phyloP scores from a whole-genome alignment of 768 basidiomycete species.

The Rhodotorula kratochvilovae region DNA sequence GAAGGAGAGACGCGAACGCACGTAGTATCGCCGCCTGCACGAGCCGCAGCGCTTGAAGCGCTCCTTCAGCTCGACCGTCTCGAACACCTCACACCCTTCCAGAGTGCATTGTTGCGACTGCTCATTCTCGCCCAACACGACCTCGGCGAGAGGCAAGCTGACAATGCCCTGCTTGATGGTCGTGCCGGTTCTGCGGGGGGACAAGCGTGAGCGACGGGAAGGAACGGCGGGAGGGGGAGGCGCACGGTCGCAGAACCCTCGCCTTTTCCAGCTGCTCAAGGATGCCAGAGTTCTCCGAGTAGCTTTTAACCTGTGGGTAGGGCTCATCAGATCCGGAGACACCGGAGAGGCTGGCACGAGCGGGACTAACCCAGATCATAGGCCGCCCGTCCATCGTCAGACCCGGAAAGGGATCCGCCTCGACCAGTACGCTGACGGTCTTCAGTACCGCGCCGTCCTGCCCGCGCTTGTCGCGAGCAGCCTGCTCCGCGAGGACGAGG shows the following conservation, averaged over 20 bases:
- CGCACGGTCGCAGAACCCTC: slow-evolving; percentile 24
- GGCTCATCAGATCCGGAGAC: not conserved
- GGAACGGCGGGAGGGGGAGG: not conserved
- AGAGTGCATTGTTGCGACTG: slow-evolving; percentile 29
- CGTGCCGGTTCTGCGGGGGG: slow-evolving; percentile 9
- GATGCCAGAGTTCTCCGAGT: slow-evolving; percentile 36
- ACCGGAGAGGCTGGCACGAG: not conserved
- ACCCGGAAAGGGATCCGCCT: slow-evolving; percentile 30
- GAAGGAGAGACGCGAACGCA: not conserved
- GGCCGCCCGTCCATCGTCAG: slow-evolving; percentile 9
- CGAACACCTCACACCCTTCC: slow-evolving; percentile 16
- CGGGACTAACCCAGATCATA: slow-evolving; percentile 24
- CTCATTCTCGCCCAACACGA: slow-evolving; percentile 26
- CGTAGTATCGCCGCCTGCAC: slow-evolving; percentile 36
- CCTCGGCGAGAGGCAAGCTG: slow-evolving; percentile 32
- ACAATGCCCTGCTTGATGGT: slow-evolving; percentile 37
- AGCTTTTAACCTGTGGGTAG: slow-evolving; percentile 32
- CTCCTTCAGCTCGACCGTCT: slow-evolving; percentile 3
- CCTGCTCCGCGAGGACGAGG: slow-evolving; percentile 1
- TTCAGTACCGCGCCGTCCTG: not conserved
- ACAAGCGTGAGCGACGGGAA: not conserved
- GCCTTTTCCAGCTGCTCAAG: slow-evolving; percentile 27
- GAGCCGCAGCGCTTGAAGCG: slow-evolving; percentile 35
- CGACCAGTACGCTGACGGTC: slow-evolving; percentile 11
- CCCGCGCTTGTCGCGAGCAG: not conserved